phyloP scores from a whole-genome alignment of 148 eudicot genomes.

The Beta vulgaris region DNA sequence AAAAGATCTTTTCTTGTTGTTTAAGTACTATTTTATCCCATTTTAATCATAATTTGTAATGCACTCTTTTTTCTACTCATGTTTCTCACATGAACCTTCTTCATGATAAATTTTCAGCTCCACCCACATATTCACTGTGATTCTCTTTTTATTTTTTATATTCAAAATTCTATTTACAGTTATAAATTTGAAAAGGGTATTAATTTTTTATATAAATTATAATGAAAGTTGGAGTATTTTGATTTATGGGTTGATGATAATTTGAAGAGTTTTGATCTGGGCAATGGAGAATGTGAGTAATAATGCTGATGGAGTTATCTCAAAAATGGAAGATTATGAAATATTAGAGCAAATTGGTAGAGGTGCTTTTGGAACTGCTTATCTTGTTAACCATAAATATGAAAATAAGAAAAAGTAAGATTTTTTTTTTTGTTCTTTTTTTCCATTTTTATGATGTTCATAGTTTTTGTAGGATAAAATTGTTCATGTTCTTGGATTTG shows the following conservation, averaged over 20 bases:
- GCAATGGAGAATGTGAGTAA: slow-evolving; percentile 37
- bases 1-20: not conserved
- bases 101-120: slow-evolving; percentile 28
- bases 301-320: slow-evolving; percentile 31
- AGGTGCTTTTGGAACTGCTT: slow-evolving; percentile 79
- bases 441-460: not conserved
- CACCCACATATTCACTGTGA: slow-evolving; percentile 30
- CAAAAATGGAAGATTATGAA: slow-evolving; percentile 82
- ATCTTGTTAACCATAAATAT: slow-evolving; percentile 61
- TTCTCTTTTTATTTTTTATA: not conserved
- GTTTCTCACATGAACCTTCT: slow-evolving; percentile 35
- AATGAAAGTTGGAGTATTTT: slow-evolving; percentile 1
- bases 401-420: slow-evolving; percentile 62
- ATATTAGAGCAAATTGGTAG: slow-evolving; percentile 80
- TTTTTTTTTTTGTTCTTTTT: not conserved
- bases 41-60: slow-evolving; percentile 27
- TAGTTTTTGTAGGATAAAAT: not conserved
- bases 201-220: slow-evolving; percentile 2
- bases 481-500: slow-evolving; percentile 9
- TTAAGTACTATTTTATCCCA: slow-evolving; percentile 1
- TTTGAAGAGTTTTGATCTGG: slow-evolving; percentile 4
- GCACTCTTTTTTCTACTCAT: slow-evolving; percentile 30
- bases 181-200: not conserved
- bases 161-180: not conserved
- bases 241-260: not conserved